These are phyloP conservation scores for Sapria himalayana DNA, from an alignment of 345 rosid species.

Conservation along the genomic window DNA sequence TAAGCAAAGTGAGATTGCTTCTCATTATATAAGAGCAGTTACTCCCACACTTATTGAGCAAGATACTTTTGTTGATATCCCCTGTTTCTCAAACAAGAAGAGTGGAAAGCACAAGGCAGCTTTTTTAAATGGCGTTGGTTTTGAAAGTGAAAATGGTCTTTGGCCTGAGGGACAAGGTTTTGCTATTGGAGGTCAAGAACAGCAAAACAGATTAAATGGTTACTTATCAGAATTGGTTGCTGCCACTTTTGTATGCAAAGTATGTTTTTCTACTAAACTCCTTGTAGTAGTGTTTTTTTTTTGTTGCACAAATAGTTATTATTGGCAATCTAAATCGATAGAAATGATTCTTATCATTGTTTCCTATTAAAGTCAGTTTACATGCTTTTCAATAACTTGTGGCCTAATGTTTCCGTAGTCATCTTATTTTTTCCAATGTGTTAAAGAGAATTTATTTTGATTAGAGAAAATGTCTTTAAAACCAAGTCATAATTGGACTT, in stretches of 20 bases:
- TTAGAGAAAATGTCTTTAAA: too few relatives aligned
- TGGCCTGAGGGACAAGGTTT: conserved; percentile 85
- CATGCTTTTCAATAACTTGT: too few relatives aligned
- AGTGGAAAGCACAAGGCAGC: conserved; percentile 18
- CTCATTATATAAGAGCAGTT: conserved; percentile 78
- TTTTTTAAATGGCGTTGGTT: conserved; percentile 83
- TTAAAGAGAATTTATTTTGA: too few relatives aligned
- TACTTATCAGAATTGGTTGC: conserved; percentile 86
- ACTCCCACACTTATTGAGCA: conserved; percentile 16
- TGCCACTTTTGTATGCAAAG: conserved; percentile 90
- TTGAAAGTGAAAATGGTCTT: conserved; percentile 59
- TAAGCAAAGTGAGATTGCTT: conserved; percentile 79
- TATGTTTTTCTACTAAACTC: too few relatives aligned
- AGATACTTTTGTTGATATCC: conserved; percentile 21
- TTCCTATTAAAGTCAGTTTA: too few relatives aligned
- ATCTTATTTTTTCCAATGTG: too few relatives aligned
- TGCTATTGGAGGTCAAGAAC: conserved; percentile 88
- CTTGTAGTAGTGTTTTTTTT: too few relatives aligned
- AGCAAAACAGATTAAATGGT: conserved; percentile 51
- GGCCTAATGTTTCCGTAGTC: too few relatives aligned
- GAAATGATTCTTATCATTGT: too few relatives aligned
- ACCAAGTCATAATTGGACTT: too few relatives aligned
- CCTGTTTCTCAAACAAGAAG: conserved; percentile 23
- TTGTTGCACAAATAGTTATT: too few relatives aligned
- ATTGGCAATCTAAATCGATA: too few relatives aligned